Percentiles rank a stretch among this genome's conserved stretches.
Conservation (phyloP, 2,329 filamentous ascomycete species). For the Emergomyces orientalis region DNA sequence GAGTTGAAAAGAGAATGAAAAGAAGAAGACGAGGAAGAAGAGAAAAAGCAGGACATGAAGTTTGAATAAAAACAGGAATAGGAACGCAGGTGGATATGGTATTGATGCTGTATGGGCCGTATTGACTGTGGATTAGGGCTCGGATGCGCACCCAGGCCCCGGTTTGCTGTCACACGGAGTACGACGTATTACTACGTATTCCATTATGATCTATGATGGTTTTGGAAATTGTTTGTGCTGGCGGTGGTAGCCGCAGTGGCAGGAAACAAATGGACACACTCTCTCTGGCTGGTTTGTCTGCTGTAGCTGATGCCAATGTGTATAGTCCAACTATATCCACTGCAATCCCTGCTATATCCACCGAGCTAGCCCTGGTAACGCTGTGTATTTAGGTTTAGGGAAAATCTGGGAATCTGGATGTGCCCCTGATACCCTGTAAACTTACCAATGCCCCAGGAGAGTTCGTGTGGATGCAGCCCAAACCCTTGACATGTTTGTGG, state of each 20-base stretch:
- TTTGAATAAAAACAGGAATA: background rate
- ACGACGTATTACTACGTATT: too few species aligned
- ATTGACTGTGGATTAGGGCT: too few species aligned
- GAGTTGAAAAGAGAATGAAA: constrained; percentile 6
- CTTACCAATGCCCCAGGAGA: background rate
- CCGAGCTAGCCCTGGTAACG: background rate
- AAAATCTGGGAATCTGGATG: background rate
- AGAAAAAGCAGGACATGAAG: constrained; percentile 8
- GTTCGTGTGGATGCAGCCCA: background rate
- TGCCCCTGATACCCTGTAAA: background rate
- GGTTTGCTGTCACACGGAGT: background rate
- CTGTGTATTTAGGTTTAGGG: too few species aligned
- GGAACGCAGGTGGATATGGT: background rate
- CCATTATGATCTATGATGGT: too few species aligned
- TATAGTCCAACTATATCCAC: background rate
- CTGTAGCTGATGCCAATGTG: too few species aligned
- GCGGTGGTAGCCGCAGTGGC: too few species aligned
- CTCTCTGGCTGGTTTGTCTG: too few species aligned
- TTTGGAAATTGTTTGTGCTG: too few species aligned
- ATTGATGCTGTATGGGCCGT: background rate
- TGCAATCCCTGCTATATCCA: background rate
- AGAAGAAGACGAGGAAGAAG: background rate
- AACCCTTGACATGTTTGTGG: too few species aligned
- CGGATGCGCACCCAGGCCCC: too few species aligned
- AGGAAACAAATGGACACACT: too few species aligned